A percentile compares a stretch with the other conserved stretches of the same genome.
phyloP scores from a whole-genome alignment of 306 rosid genomes.

The Vigna reflexopilosa region DNA sequence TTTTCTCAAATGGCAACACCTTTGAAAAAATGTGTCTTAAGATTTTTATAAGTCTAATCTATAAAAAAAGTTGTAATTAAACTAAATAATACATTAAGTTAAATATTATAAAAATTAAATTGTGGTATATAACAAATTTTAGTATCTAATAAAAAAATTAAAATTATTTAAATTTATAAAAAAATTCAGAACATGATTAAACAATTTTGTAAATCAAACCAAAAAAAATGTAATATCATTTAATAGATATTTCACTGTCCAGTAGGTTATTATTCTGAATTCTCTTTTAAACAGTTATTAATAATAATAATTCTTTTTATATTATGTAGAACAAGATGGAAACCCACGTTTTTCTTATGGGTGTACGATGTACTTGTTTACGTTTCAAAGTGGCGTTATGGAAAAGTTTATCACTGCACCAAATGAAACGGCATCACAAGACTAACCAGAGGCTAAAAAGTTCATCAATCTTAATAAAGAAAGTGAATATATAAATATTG shows the following conservation, averaged over 20 bases:
- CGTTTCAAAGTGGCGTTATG: background rate
- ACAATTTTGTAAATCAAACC: no score
- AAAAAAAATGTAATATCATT: background rate
- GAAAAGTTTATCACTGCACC: background rate
- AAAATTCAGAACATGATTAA: no score
- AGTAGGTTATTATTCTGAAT: background rate
- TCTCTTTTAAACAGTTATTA: no score
- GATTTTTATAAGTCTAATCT: background rate
- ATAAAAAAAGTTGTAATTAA: background rate
- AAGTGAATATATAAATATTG: background rate
- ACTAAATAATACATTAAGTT: no score
- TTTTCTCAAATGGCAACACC: background rate
- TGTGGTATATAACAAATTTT: no score
- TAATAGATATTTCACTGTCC: background rate
- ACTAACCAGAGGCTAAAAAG: background rate
- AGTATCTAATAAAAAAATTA: no score
- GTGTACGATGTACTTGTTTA: slow-evolving; percentile 10
- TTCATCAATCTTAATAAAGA: background rate
- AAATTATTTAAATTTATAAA: no score
- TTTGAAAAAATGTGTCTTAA: background rate
- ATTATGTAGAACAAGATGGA: background rate
- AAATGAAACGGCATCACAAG: slow-evolving; percentile 4
- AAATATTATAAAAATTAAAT: no score
- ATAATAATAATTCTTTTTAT: background rate
- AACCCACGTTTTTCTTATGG: slow-evolving; percentile 38